Conservation (phyloP, 768 basidiomycete genomes). For the Termitomyces sp. region DNA sequence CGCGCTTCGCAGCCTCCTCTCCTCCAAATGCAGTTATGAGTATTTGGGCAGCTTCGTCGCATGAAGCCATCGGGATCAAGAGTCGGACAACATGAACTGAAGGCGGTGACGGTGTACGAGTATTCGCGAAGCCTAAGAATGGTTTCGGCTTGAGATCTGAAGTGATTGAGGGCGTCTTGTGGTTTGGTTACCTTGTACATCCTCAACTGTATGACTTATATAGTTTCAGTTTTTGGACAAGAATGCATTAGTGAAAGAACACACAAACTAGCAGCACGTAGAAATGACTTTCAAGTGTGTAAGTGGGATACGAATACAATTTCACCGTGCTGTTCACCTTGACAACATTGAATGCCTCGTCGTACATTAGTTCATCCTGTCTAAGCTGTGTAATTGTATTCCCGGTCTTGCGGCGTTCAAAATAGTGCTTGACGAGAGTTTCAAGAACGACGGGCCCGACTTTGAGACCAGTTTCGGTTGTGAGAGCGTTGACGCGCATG, state of each 20-base stretch:
- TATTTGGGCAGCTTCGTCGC: slow-evolving; percentile 68
- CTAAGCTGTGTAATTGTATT: slow-evolving; percentile 45
- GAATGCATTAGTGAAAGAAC: background rate
- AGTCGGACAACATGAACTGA: slow-evolving; percentile 74
- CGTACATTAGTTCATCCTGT: slow-evolving; percentile 77
- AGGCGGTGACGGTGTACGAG: slow-evolving; percentile 79
- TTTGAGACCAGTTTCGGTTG: slow-evolving; percentile 57
- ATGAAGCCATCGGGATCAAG: slow-evolving; percentile 69
- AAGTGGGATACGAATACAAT: background rate
- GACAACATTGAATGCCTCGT: slow-evolving; percentile 72
- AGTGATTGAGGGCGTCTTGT: background rate
- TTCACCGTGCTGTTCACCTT: slow-evolving; percentile 45
- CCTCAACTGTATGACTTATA: slow-evolving; percentile 77
- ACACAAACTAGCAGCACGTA: slow-evolving; percentile 67
- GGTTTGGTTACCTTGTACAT: slow-evolving; percentile 64
- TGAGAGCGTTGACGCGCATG: slow-evolving; percentile 49
- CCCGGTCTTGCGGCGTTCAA: slow-evolving; percentile 55
- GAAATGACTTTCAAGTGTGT: slow-evolving; percentile 52
- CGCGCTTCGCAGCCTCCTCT: slow-evolving; percentile 60
- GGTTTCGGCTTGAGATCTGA: background rate
- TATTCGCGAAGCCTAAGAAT: slow-evolving; percentile 64
- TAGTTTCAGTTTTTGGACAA: background rate
- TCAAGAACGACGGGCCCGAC: slow-evolving; percentile 72
- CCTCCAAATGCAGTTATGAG: slow-evolving; percentile 83
- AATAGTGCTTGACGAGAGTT: slow-evolving; percentile 83